A percentile compares a stretch with the other conserved stretches of the same genome.
These are phyloP conservation scores for Penicillium sp. DNA, from an alignment of 2,329 filamentous ascomycete species.

Conservation along the genomic window DNA sequence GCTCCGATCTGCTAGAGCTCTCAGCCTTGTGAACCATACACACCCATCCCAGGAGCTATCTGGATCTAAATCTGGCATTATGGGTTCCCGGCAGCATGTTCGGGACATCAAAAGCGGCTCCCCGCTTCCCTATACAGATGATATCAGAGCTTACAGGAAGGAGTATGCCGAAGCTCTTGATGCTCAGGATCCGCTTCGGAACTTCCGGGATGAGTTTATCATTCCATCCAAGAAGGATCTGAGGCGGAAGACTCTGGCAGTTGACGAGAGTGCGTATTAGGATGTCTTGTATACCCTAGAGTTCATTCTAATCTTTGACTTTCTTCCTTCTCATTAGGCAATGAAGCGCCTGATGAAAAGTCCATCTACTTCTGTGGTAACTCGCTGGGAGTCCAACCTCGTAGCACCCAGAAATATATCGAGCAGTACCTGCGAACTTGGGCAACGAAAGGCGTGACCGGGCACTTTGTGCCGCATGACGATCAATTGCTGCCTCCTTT, in stretches of 20 bases:
- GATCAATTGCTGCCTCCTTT: conserved; percentile 69
- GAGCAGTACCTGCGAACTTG: conserved; percentile 75
- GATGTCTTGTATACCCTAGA: neutral
- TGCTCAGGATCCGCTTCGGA: conserved; percentile 57
- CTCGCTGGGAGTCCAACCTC: conserved; percentile 81
- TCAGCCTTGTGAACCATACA: neutral
- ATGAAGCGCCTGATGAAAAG: conserved; percentile 42
- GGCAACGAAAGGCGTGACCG: conserved; percentile 79
- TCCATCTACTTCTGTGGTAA: conserved; percentile 86
- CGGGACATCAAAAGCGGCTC: conserved; percentile 28
- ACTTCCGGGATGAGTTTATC: conserved; percentile 68
- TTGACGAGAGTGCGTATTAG: conserved; percentile 27
- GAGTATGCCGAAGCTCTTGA: conserved; percentile 54
- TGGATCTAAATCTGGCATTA: conserved; percentile 3
- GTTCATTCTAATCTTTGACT: neutral
- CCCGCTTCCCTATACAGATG: conserved; percentile 32
- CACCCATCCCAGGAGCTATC: neutral
- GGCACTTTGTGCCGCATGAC: conserved; percentile 70
- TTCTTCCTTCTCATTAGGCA: conserved; percentile 7
- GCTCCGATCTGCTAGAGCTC: neutral
- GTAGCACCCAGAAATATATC: conserved; percentile 63
- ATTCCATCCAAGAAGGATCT: conserved; percentile 73
- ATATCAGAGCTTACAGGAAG: conserved; percentile 34
- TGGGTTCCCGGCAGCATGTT: conserved; percentile 32
- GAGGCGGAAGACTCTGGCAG: conserved; percentile 58